Conservation (phyloP, 768 basidiomycete genomes). For the Cyclocybe cylindracea region DNA sequence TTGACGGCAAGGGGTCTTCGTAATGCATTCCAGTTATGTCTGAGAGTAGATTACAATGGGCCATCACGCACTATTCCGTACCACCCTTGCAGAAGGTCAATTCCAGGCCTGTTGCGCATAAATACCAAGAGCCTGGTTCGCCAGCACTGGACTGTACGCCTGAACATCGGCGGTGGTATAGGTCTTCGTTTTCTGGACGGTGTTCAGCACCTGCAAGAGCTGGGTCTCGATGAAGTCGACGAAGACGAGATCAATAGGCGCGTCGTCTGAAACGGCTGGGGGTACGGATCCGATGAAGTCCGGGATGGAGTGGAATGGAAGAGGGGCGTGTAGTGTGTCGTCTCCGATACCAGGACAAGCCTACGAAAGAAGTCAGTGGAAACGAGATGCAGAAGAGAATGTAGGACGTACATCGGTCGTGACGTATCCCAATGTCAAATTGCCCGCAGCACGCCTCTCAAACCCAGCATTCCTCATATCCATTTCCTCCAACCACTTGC, state of each 20-base stretch:
- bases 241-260: conserved; percentile 74
- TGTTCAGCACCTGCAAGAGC: conserved; percentile 57
- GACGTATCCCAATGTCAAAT: conserved; percentile 74
- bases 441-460: conserved; percentile 42
- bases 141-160: conserved; percentile 52
- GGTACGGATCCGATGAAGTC: conserved; percentile 59
- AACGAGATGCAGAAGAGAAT: background rate
- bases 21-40: too few species aligned
- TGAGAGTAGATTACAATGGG: too few species aligned
- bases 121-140: conserved; percentile 53
- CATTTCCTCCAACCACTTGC: conserved; percentile 63
- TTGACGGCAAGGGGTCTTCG: too few species aligned
- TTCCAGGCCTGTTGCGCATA: conserved; percentile 56
- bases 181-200: conserved; percentile 45
- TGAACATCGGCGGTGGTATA: conserved; percentile 55
- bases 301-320: conserved; percentile 55
- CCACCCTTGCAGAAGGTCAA: conserved; percentile 11
- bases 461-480: conserved; percentile 31
- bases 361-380: conserved; percentile 29
- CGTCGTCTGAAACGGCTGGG: conserved; percentile 48
- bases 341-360: conserved; percentile 77
- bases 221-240: conserved; percentile 63
- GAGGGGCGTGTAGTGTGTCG: conserved; percentile 63
- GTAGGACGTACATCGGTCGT: conserved; percentile 57
- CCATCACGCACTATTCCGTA: too few species aligned